A percentile compares a stretch with the other conserved stretches of the same genome.
phyloP scores from a whole-genome alignment of 2,329 filamentous ascomycete species.

The Nemania diffusa region DNA sequence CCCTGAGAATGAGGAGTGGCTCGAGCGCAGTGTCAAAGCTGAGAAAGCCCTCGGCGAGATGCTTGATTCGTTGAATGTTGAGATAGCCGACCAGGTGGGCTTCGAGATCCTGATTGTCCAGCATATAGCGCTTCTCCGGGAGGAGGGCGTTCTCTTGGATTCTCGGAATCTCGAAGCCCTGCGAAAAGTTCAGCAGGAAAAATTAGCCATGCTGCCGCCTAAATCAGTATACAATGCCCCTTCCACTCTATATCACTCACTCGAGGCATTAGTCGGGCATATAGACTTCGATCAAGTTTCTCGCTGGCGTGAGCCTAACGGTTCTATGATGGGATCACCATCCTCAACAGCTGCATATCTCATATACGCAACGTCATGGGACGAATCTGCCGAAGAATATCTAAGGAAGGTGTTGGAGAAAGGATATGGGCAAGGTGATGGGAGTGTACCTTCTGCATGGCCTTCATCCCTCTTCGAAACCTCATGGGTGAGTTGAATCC shows the following conservation, averaged over 20 bases:
- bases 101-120: neutral
- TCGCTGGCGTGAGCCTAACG: neutral
- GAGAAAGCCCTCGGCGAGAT: neutral
- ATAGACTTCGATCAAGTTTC: neutral
- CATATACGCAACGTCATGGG: neutral
- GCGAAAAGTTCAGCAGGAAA: neutral
- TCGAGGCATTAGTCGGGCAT: neutral
- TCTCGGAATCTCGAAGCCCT: neutral
- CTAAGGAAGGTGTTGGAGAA: neutral
- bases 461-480: too few relatives aligned
- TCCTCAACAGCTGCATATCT: neutral
- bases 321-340: neutral
- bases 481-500: too few relatives aligned
- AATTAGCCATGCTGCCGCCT: neutral
- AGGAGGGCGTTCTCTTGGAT: neutral
- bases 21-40: neutral
- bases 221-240: neutral
- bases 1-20: neutral
- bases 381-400: neutral
- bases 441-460: neutral
- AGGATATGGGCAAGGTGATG: neutral
- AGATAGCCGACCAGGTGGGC: neutral
- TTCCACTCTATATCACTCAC: neutral
- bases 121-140: neutral
- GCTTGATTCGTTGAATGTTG: neutral